Conservation (phyloP, 371 early-diverging fungal species). For the Blyttiomyces sp. region DNA sequence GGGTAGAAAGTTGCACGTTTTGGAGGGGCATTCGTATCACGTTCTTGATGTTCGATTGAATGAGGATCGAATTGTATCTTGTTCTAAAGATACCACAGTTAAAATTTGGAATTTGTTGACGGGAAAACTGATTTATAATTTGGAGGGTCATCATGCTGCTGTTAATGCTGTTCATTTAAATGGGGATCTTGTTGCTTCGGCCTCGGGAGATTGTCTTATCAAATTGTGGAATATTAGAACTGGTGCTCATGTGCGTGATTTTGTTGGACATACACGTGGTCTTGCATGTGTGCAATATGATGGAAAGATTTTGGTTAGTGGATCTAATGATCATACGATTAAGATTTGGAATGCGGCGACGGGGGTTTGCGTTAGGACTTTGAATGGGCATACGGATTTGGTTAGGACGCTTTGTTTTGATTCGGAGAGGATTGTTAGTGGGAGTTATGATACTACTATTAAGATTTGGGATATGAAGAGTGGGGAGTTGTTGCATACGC, state of each 20-base stretch:
- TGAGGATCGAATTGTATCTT: conserved; percentile 71
- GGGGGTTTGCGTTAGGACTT: conserved; percentile 67
- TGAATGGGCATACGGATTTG: conserved; percentile 83
- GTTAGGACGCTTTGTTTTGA: conserved; percentile 87
- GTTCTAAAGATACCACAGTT: conserved; percentile 90
- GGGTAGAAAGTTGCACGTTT: conserved; percentile 34
- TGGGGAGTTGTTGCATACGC: conserved; percentile 49
- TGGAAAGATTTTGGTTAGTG: conserved; percentile 48
- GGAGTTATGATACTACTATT: conserved; percentile 90
- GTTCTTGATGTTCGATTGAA: conserved; percentile 69
- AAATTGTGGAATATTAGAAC: conserved; percentile 79
- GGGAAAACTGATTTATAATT: conserved; percentile 39
- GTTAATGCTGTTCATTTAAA: conserved; percentile 45
- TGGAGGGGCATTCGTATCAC: conserved; percentile 71
- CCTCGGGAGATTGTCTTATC: conserved; percentile 77
- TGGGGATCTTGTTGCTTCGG: conserved; percentile 70
- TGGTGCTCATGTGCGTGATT: conserved; percentile 39
- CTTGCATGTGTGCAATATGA: conserved; percentile 89
- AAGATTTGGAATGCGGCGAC: conserved; percentile 90
- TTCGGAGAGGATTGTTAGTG: conserved; percentile 69
- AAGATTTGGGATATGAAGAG: conserved; percentile 87
- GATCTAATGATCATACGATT: conserved; percentile 84
- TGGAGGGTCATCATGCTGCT: conserved; percentile 48
- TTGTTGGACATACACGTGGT: conserved; percentile 62
- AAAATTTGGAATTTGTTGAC: conserved; percentile 71